Evolutionary conservation across 108 stramenopile species (phyloP).

Genomic region (Stephanodiscus minutulus): DNA sequence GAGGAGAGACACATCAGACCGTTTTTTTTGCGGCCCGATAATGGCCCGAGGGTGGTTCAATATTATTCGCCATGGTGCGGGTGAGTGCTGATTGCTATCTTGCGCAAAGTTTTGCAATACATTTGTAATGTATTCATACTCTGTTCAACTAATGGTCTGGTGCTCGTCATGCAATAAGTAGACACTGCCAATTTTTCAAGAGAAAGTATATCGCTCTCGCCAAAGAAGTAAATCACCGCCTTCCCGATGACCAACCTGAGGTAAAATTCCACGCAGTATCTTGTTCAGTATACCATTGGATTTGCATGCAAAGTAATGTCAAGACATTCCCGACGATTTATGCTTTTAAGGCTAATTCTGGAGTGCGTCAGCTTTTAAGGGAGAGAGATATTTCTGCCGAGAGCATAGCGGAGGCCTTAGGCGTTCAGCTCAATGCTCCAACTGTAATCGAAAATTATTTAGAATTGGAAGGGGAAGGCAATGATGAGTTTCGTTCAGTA

Average conservation of each 20-base stretch:
- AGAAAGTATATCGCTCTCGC: slow-evolving; percentile 64
- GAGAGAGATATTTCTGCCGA: slow-evolving; percentile 28
- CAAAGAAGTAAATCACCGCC: slow-evolving; percentile 42
- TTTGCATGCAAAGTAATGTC: slow-evolving; percentile 60
- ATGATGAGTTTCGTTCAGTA: slow-evolving; percentile 26
- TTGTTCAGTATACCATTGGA: slow-evolving; percentile 61
- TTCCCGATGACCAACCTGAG: slow-evolving; percentile 21
- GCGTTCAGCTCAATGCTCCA: slow-evolving; percentile 19
- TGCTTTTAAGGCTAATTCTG: slow-evolving; percentile 52
- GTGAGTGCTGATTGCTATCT: slow-evolving; percentile 22
- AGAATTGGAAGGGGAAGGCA: slow-evolving; percentile 13
- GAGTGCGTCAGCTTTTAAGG: slow-evolving; percentile 30
- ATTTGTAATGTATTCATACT: neutral
- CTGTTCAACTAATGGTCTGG: neutral
- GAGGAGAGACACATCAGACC: slow-evolving; percentile 45
- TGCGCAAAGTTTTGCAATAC: slow-evolving; percentile 1
- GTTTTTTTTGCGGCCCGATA: slow-evolving; percentile 38
- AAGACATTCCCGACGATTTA: slow-evolving; percentile 56
- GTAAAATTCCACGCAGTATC: slow-evolving; percentile 67
- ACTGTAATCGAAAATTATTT: slow-evolving; percentile 9
- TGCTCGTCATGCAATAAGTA: neutral
- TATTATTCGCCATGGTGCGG: slow-evolving; percentile 81
- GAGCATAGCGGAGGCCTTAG: slow-evolving; percentile 17
- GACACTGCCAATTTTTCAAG: slow-evolving; percentile 64
- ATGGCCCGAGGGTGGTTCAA: slow-evolving; percentile 67